Percentiles rank a stretch among this genome's conserved stretches.
These are phyloP conservation scores for Metarhizium sp. DNA, from an alignment of 2,329 filamentous ascomycete species.

Conservation along the genomic window DNA sequence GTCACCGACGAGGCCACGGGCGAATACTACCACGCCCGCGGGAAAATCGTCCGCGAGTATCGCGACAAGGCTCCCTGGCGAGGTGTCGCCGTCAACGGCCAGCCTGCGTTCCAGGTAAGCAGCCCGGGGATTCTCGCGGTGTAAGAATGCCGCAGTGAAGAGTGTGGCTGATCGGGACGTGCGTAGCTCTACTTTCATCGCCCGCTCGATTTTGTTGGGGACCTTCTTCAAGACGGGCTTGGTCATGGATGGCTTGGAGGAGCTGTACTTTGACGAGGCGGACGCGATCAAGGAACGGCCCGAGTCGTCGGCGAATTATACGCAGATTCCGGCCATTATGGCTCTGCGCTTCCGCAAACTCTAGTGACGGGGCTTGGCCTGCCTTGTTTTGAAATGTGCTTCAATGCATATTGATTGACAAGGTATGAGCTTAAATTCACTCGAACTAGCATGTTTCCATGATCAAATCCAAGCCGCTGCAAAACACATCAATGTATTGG, in stretches of 20 bases:
- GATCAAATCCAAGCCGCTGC: too few species aligned
- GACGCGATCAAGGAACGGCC: constrained; percentile 18
- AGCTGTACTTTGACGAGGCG: constrained; percentile 32
- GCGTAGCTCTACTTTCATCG: constrained; percentile 32
- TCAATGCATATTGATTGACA: too few species aligned
- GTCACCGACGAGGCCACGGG: constrained; percentile 25
- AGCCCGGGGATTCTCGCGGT: not conserved
- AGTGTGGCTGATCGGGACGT: not conserved
- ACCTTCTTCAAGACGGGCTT: constrained; percentile 32
- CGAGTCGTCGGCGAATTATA: constrained; percentile 28
- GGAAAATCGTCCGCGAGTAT: constrained; percentile 31
- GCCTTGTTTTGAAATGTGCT: not conserved
- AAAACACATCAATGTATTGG: too few species aligned
- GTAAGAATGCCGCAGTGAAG: too few species aligned
- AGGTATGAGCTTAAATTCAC: too few species aligned
- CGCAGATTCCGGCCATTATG: constrained; percentile 25
- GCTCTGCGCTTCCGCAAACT: constrained; percentile 9
- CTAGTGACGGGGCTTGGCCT: not conserved
- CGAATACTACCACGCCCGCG: constrained; percentile 22
- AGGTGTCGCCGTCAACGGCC: constrained; percentile 25
- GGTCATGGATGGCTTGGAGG: constrained; percentile 35
- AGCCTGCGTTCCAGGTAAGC: constrained; percentile 24
- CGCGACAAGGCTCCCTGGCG: constrained; percentile 28
- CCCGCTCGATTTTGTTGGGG: constrained; percentile 33
- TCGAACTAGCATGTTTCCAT: too few species aligned